These are phyloP conservation scores for Diplocarpon mali DNA, from an alignment of 2,329 filamentous ascomycete genomes.

Conservation along the genomic window DNA sequence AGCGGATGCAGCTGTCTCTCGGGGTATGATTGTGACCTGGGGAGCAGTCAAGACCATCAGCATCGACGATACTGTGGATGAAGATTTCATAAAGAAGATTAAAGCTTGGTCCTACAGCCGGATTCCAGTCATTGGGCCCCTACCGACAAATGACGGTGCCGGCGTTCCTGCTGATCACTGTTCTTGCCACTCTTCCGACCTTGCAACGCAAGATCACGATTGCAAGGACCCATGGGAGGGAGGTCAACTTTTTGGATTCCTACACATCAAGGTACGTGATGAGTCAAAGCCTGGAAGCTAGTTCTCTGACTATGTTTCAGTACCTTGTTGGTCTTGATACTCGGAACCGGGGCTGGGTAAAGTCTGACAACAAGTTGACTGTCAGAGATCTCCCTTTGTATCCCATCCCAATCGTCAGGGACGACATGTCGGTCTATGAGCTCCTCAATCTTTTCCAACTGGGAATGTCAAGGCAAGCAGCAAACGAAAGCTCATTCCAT, in stretches of 20 bases:
- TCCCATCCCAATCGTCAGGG: slow-evolving; percentile 22
- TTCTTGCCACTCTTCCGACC: too few relatives aligned
- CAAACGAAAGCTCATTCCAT: neutral
- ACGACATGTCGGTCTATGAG: slow-evolving; percentile 20
- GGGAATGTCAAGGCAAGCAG: slow-evolving; percentile 20
- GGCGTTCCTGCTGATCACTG: neutral
- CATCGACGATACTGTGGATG: slow-evolving; percentile 19
- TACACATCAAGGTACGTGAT: slow-evolving; percentile 20
- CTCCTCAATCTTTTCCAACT: slow-evolving; percentile 23
- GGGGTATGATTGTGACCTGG: slow-evolving; percentile 18
- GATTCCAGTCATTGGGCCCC: slow-evolving; percentile 20
- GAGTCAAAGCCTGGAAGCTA: neutral
- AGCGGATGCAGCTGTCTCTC: slow-evolving; percentile 5
- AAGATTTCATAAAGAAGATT: slow-evolving; percentile 20
- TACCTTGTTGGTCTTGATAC: slow-evolving; percentile 18
- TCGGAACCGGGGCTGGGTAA: neutral
- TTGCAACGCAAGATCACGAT: too few relatives aligned
- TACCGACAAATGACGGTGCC: neutral
- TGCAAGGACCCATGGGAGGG: slow-evolving; percentile 5
- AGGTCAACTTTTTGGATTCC: slow-evolving; percentile 18
- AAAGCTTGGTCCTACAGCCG: slow-evolving; percentile 22
- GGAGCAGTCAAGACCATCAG: slow-evolving; percentile 17
- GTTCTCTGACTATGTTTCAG: slow-evolving; percentile 4
- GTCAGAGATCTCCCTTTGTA: slow-evolving; percentile 23
- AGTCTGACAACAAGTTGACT: slow-evolving; percentile 3